Evolutionary conservation across 768 basidiomycete species (phyloP).

Genomic region (Dioszegia hungarica): DNA sequence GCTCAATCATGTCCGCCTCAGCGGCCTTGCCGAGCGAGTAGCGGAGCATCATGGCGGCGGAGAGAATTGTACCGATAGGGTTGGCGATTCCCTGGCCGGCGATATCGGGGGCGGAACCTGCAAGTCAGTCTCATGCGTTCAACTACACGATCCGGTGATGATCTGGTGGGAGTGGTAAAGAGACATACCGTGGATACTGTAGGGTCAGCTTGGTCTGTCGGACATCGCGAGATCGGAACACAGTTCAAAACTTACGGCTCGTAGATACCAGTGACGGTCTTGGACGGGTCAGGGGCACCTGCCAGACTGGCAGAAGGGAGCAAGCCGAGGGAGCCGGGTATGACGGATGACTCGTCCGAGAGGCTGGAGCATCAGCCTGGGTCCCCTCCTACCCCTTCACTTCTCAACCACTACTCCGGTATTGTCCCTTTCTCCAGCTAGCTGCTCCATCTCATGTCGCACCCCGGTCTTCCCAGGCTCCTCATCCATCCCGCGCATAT

Average conservation of each 20-base stretch:
- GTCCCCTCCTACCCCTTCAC: background rate
- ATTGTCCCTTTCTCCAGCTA: no score
- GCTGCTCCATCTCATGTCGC: no score
- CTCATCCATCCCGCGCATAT: background rate
- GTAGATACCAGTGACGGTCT: conserved; percentile 81
- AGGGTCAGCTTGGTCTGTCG: background rate
- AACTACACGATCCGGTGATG: background rate
- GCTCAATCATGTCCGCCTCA: conserved; percentile 79
- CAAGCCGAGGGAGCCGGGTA: conserved; percentile 93
- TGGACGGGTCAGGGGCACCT: conserved; percentile 70
- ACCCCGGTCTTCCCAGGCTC: background rate
- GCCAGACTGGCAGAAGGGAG: conserved; percentile 94
- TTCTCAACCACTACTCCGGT: no score
- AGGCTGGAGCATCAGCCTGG: conserved; percentile 57
- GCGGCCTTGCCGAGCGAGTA: conserved; percentile 88
- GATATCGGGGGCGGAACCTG: conserved; percentile 91
- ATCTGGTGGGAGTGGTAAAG: background rate
- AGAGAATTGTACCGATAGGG: conserved; percentile 90
- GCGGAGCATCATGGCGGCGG: conserved; percentile 83
- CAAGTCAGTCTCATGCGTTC: conserved; percentile 58
- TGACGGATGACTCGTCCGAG: conserved; percentile 93
- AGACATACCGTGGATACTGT: conserved; percentile 6
- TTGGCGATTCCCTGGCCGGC: conserved; percentile 92
- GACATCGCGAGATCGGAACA: background rate
- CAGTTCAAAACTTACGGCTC: conserved; percentile 58